phyloP scores from a whole-genome alignment of 225 moss, liverwort and hornwort genomes.

The Sphagnum contortum region DNA sequence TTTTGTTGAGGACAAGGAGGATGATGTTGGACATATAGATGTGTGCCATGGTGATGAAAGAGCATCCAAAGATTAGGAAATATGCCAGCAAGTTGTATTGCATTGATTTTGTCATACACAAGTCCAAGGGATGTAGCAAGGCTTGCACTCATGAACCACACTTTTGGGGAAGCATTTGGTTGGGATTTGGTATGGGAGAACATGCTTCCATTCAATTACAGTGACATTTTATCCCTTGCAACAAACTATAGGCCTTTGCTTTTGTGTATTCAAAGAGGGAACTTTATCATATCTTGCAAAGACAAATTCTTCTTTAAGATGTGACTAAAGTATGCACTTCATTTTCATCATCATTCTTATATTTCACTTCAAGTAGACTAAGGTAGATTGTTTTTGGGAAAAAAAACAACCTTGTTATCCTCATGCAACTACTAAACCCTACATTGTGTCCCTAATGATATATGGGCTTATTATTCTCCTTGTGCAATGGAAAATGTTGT shows the following conservation, averaged over 20 bases:
- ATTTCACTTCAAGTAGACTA: too few relatives aligned
- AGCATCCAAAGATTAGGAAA: not conserved
- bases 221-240: constrained; percentile 5
- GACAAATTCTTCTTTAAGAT: too few relatives aligned
- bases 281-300: constrained; percentile 5
- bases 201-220: constrained; percentile 7
- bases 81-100: constrained; percentile 10
- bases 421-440: too few relatives aligned
- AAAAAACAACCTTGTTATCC: too few relatives aligned
- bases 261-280: not conserved
- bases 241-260: not conserved
- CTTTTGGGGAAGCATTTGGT: constrained; percentile 5
- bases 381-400: too few relatives aligned
- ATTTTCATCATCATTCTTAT: too few relatives aligned
- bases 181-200: constrained; percentile 15
- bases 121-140: constrained; percentile 7
- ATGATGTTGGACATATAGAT: too few relatives aligned
- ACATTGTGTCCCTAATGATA: too few relatives aligned
- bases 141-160: constrained; percentile 4
- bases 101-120: constrained; percentile 1
- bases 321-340: too few relatives aligned
- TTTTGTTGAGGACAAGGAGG: too few relatives aligned
- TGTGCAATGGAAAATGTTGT: too few relatives aligned
- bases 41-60: not conserved
- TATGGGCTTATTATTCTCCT: too few relatives aligned